These are phyloP conservation scores for Phytophthora boehmeriae DNA, from an alignment of 352 stramenopile genomes.

Conservation along the genomic window DNA sequence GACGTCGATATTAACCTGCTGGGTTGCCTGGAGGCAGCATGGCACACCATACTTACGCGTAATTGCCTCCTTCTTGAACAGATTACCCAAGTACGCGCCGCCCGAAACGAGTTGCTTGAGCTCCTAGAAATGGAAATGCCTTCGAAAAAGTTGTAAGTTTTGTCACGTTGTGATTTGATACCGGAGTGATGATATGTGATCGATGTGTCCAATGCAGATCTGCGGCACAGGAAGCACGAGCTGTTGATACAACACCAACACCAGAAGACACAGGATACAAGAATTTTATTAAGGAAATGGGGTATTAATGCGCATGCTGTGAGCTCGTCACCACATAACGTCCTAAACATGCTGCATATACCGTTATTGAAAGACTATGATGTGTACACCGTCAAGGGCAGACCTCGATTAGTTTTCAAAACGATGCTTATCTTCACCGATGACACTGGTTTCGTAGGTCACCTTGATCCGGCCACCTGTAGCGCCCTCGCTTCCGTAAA, in stretches of 20 bases:
- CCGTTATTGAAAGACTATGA: no score
- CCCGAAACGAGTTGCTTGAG: conserved; percentile 67
- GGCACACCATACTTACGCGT: background rate
- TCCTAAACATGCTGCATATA: no score
- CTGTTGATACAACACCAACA: background rate
- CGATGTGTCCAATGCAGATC: background rate
- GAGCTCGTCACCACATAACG: background rate
- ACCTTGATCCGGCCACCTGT: conserved; percentile 73
- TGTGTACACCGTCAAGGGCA: background rate
- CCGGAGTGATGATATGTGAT: background rate
- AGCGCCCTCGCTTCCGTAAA: conserved; percentile 77
- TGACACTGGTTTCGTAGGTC: conserved; percentile 56
- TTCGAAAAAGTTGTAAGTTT: conserved; percentile 61
- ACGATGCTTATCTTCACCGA: conserved; percentile 31
- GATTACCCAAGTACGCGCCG: conserved; percentile 55
- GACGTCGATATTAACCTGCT: background rate
- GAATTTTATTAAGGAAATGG: conserved; percentile 78
- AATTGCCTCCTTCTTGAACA: conserved; percentile 22
- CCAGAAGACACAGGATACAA: conserved; percentile 47
- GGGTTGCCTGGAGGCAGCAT: background rate
- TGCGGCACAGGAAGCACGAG: background rate
- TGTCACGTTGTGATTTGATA: background rate
- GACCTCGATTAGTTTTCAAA: conserved; percentile 37
- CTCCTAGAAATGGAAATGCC: conserved; percentile 68
- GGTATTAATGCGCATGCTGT: conserved; percentile 46